Percentiles rank a stretch among this genome's conserved stretches.
phyloP scores from a whole-genome alignment of 257 asterid species.

The Solanum tarapatanum region DNA sequence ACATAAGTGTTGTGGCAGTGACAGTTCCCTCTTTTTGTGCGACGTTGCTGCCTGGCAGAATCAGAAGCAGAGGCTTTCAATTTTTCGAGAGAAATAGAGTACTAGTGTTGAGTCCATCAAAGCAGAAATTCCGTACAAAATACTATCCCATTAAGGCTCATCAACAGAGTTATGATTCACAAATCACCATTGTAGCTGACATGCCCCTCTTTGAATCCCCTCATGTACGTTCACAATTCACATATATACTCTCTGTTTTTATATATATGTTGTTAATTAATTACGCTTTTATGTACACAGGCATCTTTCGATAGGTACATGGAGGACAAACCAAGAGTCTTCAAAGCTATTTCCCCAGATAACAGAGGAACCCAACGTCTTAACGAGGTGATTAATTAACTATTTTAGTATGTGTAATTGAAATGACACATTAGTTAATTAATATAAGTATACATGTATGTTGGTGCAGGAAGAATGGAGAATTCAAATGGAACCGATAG shows the following conservation, averaged over 20 bases:
- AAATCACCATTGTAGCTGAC: neutral
- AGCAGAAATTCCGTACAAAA: neutral
- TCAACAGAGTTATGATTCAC: neutral
- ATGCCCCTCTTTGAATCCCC: constrained; percentile 1
- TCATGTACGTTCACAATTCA: neutral
- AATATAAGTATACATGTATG: neutral
- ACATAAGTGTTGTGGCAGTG: neutral
- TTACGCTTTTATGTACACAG: neutral
- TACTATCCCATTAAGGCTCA: neutral
- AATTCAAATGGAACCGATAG: neutral
- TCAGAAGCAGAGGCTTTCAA: neutral
- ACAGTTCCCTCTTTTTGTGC: neutral
- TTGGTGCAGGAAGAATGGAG: neutral
- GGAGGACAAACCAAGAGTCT: neutral
- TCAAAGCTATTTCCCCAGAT: neutral
- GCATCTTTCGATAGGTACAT: neutral
- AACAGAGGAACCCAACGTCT: neutral
- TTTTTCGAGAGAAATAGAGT: neutral
- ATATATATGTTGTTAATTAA: neutral
- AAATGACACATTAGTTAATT: neutral
- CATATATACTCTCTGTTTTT: neutral
- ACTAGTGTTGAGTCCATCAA: neutral
- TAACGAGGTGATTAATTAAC: neutral
- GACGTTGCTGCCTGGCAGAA: neutral
- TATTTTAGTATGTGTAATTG: neutral